Evolutionary conservation across 306 rosid genomes (phyloP).

Genomic region (Lathyrus sativus): DNA sequence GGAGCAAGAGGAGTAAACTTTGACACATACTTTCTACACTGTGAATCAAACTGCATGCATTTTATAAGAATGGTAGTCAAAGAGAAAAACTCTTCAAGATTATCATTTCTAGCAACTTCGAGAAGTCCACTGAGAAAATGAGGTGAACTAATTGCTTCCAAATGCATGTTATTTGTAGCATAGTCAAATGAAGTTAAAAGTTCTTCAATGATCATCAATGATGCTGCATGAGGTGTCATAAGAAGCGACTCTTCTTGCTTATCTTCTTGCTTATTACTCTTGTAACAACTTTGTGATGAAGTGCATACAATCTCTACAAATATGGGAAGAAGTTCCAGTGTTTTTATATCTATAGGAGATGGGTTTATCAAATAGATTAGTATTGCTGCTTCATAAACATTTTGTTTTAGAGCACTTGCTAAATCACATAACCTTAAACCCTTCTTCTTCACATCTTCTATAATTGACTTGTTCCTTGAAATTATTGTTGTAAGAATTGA

Average conservation of each 20-base stretch:
- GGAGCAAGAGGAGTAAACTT: constrained; percentile 65
- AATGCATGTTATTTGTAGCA: constrained; percentile 68
- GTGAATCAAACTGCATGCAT: constrained; percentile 66
- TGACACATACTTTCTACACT: constrained; percentile 66
- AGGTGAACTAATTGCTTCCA: constrained; percentile 76
- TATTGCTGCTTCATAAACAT: constrained; percentile 77
- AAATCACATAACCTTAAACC: constrained; percentile 69
- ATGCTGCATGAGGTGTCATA: constrained; percentile 75
- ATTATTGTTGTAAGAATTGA: constrained; percentile 61
- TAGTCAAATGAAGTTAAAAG: constrained; percentile 71
- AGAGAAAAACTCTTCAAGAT: constrained; percentile 60
- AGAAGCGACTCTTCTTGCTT: constrained; percentile 48
- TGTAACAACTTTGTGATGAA: constrained; percentile 54
- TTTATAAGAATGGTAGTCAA: constrained; percentile 71
- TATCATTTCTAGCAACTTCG: constrained; percentile 63
- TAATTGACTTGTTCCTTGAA: constrained; percentile 63
- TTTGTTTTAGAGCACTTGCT: constrained; percentile 75
- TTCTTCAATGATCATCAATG: constrained; percentile 74
- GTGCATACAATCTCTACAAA: constrained; percentile 66
- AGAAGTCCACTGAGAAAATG: constrained; percentile 65
- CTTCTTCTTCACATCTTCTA: constrained; percentile 75
- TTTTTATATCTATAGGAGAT: constrained; percentile 69
- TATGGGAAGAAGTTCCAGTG: constrained; percentile 67
- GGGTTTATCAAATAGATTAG: constrained; percentile 74
- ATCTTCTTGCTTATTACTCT: constrained; percentile 43